These are phyloP conservation scores for Aplosporella prunicola DNA, from an alignment of 2,329 filamentous ascomycete genomes.

Conservation along the genomic window DNA sequence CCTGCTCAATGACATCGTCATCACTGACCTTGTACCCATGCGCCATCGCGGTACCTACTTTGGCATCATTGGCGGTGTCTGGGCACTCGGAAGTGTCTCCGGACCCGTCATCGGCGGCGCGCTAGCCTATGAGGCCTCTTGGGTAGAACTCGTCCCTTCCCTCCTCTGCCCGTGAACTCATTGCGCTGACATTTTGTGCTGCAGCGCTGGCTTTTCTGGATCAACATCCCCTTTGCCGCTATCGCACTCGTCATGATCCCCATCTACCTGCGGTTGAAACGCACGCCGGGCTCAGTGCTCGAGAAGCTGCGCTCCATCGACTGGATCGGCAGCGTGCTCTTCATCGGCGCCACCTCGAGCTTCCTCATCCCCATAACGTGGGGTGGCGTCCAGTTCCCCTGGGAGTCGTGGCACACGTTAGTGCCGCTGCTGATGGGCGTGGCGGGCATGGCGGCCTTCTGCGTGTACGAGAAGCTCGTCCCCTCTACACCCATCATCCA, in stretches of 20 bases:
- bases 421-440: conserved; percentile 30
- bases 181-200: not conserved
- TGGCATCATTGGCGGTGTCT: conserved; percentile 7
- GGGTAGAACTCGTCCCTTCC: not conserved
- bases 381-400: conserved; percentile 32
- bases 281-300: conserved; percentile 14
- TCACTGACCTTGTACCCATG: conserved; percentile 33
- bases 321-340: conserved; percentile 35
- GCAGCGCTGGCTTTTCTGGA: conserved; percentile 37
- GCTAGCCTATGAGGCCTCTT: not conserved
- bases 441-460: conserved; percentile 21
- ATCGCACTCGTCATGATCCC: conserved; percentile 20
- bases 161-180: conserved; percentile 12
- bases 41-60: not conserved
- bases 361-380: conserved; percentile 36
- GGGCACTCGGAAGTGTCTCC: not conserved
- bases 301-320: conserved; percentile 27
- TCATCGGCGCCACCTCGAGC: conserved; percentile 26
- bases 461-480: conserved; percentile 17
- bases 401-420: conserved; percentile 32
- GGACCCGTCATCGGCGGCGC: not conserved
- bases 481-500: conserved; percentile 31
- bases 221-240: conserved; percentile 26
- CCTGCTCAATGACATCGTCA: conserved; percentile 33
- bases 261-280: conserved; percentile 32